Conservation (phyloP, 108 stramenopile species). For the Conticribra guillardii region DNA sequence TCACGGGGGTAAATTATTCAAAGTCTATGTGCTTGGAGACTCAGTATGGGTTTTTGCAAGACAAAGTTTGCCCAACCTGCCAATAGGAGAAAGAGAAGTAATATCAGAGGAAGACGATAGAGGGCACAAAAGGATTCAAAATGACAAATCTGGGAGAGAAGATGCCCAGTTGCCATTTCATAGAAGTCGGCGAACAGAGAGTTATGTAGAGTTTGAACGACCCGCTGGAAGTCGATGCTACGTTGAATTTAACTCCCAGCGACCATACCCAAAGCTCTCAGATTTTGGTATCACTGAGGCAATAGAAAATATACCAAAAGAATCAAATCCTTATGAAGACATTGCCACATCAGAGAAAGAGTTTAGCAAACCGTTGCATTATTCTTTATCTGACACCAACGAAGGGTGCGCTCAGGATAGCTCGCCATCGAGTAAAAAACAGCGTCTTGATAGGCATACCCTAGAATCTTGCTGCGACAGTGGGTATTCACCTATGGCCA, state of each 20-base stretch:
- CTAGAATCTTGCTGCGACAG: not conserved
- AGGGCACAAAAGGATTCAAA: not conserved
- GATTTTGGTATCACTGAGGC: conserved; percentile 68
- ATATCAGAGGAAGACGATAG: not conserved
- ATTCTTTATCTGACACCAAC: too few species aligned
- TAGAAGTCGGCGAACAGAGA: conserved; percentile 16
- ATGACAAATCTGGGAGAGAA: not conserved
- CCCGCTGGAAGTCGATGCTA: conserved; percentile 48
- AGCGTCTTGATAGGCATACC: conserved; percentile 2
- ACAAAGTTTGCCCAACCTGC: conserved; percentile 79
- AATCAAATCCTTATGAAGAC: not conserved
- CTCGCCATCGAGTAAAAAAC: conserved; percentile 5
- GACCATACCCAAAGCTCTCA: conserved; percentile 75
- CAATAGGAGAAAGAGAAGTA: conserved; percentile 39
- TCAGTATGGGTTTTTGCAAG: conserved; percentile 78
- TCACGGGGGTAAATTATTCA: conserved; percentile 81
- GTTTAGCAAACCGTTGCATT: too few species aligned
- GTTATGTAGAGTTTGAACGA: conserved; percentile 50
- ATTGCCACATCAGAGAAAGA: conserved; percentile 10
- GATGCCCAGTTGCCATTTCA: not conserved
- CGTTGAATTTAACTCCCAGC: conserved; percentile 88
- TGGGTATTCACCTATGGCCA: too few species aligned
- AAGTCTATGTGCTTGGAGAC: conserved; percentile 88
- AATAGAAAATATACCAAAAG: not conserved
- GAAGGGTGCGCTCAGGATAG: too few species aligned